phyloP scores from a whole-genome alignment of 192 early-diverging fungal genomes.

The Coemansia furcata region DNA sequence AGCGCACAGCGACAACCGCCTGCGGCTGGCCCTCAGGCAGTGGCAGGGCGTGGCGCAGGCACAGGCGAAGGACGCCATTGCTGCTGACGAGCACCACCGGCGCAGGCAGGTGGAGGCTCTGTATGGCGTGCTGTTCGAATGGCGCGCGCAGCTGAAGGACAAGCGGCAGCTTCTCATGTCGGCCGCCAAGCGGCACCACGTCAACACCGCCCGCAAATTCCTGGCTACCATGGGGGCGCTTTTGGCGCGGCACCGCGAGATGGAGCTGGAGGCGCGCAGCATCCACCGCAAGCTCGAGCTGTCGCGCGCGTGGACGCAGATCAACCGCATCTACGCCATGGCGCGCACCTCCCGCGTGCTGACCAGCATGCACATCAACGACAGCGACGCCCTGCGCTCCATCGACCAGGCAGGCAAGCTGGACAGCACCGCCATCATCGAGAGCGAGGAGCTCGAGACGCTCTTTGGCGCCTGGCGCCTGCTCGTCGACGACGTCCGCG shows the following conservation, averaged over 20 bases:
- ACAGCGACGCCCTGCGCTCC: not conserved
- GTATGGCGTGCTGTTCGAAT: not conserved
- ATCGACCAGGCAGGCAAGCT: not conserved
- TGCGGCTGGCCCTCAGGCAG: not conserved
- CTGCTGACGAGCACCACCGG: constrained; percentile 7
- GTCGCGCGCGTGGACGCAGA: constrained; percentile 7
- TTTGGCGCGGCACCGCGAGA: not conserved
- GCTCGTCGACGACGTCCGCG: constrained; percentile 6
- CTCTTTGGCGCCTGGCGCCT: constrained; percentile 29
- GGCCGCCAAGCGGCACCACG: not conserved
- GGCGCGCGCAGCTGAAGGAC: constrained; percentile 7
- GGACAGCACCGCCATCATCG: not conserved
- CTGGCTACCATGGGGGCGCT: not conserved
- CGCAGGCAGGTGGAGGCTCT: not conserved
- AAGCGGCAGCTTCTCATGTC: constrained; percentile 11
- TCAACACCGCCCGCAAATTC: not conserved
- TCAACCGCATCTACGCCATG: not conserved
- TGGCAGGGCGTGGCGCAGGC: constrained; percentile 10
- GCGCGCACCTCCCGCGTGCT: not conserved
- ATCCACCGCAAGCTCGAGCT: not conserved
- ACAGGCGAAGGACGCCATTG: not conserved
- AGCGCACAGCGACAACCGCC: not conserved
- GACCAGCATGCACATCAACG: not conserved
- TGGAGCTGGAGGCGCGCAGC: constrained; percentile 1
- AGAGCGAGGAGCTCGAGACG: not conserved